These are phyloP conservation scores for Linnemannia exigua DNA, from an alignment of 192 early-diverging fungal genomes.

Conservation along the genomic window DNA sequence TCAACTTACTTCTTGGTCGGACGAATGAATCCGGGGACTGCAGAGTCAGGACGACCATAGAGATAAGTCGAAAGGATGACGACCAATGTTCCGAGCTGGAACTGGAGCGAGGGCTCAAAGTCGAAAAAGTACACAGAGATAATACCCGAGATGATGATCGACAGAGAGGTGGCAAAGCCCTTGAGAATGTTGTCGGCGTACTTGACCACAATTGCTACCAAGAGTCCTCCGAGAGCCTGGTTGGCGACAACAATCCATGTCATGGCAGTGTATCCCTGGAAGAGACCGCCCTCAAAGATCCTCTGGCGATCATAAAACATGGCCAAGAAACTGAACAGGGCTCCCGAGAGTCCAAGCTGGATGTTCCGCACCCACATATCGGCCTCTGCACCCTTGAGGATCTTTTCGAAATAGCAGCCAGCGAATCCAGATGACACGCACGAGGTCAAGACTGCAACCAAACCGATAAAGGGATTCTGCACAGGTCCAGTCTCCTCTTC, in stretches of 20 bases:
- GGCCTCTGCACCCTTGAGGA: conserved; percentile 83
- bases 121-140: conserved; percentile 83
- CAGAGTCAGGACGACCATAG: conserved; percentile 65
- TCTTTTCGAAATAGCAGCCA: conserved; percentile 93
- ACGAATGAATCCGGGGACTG: conserved; percentile 41
- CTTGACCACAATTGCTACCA: conserved; percentile 92
- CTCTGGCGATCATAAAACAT: conserved; percentile 76
- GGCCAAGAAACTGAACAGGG: conserved; percentile 75
- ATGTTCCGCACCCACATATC: conserved; percentile 88
- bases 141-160: conserved; percentile 87
- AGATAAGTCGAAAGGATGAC: conserved; percentile 74
- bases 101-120: conserved; percentile 78
- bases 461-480: conserved; percentile 72
- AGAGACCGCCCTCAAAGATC: conserved; percentile 77
- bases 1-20: conserved; percentile 46
- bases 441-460: conserved; percentile 80
- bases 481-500: conserved; percentile 40
- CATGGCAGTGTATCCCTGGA: conserved; percentile 83
- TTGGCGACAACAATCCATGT: conserved; percentile 82
- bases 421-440: conserved; percentile 89
- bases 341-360: conserved; percentile 75
- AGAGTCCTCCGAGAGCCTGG: conserved; percentile 88
- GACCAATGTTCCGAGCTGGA: conserved; percentile 74
- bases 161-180: conserved; percentile 92
- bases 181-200: conserved; percentile 95